Percentiles rank a stretch among this genome's conserved stretches.
These are phyloP conservation scores for Nannochloropsis gaditana DNA, from an alignment of 108 stramenopile genomes.

Conservation along the genomic window DNA sequence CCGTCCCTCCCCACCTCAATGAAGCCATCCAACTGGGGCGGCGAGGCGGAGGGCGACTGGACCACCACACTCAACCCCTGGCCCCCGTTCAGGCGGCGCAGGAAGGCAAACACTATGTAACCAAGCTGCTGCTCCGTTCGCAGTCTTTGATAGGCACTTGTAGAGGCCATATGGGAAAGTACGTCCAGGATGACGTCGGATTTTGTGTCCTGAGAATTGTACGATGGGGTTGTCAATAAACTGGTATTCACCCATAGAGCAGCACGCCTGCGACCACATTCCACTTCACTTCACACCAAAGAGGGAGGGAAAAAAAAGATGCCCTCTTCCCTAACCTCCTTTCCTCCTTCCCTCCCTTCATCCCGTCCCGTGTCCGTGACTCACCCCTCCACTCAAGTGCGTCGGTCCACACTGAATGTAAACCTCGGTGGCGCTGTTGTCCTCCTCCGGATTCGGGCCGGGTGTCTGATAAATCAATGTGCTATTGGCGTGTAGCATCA, in stretches of 20 bases:
- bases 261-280: too few species aligned
- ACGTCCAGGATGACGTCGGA: not conserved
- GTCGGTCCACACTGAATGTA: not conserved
- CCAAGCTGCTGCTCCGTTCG: slow-evolving; percentile 47
- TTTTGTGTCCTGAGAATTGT: not conserved
- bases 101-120: slow-evolving; percentile 38
- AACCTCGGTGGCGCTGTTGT: not conserved
- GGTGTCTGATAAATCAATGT: not conserved
- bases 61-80: not conserved
- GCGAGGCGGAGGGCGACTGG: not conserved
- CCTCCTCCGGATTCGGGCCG: not conserved
- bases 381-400: slow-evolving; percentile 7
- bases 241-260: too few species aligned
- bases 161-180: slow-evolving; percentile 10
- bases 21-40: not conserved
- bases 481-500: not conserved
- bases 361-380: too few species aligned
- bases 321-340: too few species aligned
- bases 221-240: not conserved
- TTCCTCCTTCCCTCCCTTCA: too few species aligned
- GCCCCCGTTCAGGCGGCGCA: not conserved
- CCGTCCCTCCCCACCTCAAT: not conserved
- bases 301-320: too few species aligned
- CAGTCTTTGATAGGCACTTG: slow-evolving; percentile 27
- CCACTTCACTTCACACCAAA: too few species aligned